Evolutionary conservation across 495 filamentous ascomycete genomes (phyloP).

Genomic region (Aspergillus panamensis): DNA sequence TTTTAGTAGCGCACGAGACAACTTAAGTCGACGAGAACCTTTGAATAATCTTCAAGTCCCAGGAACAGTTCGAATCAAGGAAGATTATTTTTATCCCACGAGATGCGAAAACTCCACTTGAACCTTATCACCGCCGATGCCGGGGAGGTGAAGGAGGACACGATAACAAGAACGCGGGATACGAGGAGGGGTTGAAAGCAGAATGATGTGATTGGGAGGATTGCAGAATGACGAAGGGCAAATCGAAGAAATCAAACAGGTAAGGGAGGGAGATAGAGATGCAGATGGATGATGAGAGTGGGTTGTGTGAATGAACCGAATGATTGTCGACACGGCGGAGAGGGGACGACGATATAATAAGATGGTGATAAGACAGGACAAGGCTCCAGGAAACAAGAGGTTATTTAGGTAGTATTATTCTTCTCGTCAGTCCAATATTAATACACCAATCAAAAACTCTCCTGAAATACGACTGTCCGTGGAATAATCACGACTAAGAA

Average conservation of each 20-base stretch:
- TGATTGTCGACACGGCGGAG: background rate
- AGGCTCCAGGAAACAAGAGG: background rate
- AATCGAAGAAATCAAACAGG: background rate
- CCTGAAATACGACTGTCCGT: no score
- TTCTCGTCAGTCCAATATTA: background rate
- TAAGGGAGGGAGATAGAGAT: background rate
- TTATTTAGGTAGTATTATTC: background rate
- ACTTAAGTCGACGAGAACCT: background rate
- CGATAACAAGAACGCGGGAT: background rate
- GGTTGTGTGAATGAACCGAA: background rate
- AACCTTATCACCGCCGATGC: background rate
- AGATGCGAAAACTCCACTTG: background rate
- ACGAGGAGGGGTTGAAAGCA: background rate
- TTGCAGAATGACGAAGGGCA: background rate
- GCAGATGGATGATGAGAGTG: background rate
- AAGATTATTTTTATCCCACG: background rate
- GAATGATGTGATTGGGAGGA: background rate
- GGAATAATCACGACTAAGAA: no score
- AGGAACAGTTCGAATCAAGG: slow-evolving; percentile 5
- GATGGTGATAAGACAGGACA: background rate
- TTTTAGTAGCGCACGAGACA: slow-evolving; percentile 21
- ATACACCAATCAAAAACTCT: no score
- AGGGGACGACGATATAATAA: background rate
- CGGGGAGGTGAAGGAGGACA: background rate
- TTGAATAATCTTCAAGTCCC: slow-evolving; percentile 17